Evolutionary conservation across 148 eudicot species (phyloP), one percentile per base, ranked within the genome.

Genomic region (Tetragonia tetragonoides): DNA sequence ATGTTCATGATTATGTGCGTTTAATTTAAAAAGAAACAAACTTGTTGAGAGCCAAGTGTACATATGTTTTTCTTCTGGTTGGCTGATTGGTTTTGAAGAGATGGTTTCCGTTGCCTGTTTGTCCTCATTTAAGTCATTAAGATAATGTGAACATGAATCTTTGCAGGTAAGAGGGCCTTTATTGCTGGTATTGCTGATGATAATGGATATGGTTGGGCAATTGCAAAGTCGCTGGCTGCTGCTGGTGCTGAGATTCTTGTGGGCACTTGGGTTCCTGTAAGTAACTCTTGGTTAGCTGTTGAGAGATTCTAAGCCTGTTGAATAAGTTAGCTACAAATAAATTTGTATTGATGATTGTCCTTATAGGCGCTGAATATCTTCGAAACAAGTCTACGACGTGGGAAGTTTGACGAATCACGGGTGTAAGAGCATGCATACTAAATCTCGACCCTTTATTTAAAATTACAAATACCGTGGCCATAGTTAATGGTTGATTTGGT

Each of bases 241-340:
- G 98, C 98, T 75, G 98, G 98, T 87, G 98, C 98, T 76, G 98
- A 94, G 88, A 90, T 94, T 91, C 91, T 94, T 57, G 90, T 94
- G 79, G 98, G 98, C 60, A 94, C 95, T 66, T 94, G 98, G 98
- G 98, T 94, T 64, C 98, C 98, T 73, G 98, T 94, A 84, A 90
- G 97, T 83, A 28, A 51, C 67, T 72, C 53, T 39, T 66, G 63
- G 14, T 65, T 49, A 54, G 28, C 21, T 44, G 23, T 73, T 18
- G 28, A 66, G 28, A 53, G 66, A 23, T 65, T 34, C 66, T 73
- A 53, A 17, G 7, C 53, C 40, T 64, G 37, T 41, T 10, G n/a
- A 15, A 7, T 37, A 75, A 46, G 23, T 59, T 47, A 49, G 28
- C 75, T 34, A 60, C 41, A 11, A 46, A 53, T 42, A 6, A 57